A percentile compares a stretch with the other conserved stretches of the same genome.
Conservation (phyloP, 257 asterid genomes). For the Nicotiana tabacum region DNA sequence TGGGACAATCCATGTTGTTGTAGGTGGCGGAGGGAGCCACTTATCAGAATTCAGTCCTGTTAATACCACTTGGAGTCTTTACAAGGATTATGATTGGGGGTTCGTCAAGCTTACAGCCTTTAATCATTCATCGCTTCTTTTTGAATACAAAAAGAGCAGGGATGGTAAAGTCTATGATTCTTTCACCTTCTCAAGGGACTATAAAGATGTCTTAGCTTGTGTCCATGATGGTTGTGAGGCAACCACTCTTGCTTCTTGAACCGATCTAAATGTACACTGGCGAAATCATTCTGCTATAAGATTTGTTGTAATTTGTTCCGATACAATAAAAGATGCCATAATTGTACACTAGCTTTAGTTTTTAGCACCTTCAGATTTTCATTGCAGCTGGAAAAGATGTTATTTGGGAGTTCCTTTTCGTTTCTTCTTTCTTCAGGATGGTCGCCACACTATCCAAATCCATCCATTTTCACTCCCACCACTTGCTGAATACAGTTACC, state of each 20-base stretch:
- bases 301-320: not conserved
- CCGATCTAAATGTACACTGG: not conserved
- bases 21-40: constrained; percentile 61
- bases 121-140: constrained; percentile 60
- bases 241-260: constrained; percentile 50
- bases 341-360: not conserved
- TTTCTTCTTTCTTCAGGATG: not conserved
- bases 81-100: constrained; percentile 73
- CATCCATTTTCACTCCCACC: not conserved
- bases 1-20: constrained; percentile 65
- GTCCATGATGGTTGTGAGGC: constrained; percentile 71
- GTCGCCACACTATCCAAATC: not conserved
- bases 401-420: too few relatives aligned
- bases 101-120: constrained; percentile 66
- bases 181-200: constrained; percentile 74
- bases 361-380: not conserved
- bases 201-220: constrained; percentile 72
- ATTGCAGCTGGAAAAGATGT: not conserved
- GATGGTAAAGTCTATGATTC: constrained; percentile 80
- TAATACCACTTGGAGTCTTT: constrained; percentile 60
- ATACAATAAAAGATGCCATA: not conserved
- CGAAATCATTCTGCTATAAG: not conserved
- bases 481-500: not conserved
- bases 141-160: constrained; percentile 73
- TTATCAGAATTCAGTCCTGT: constrained; percentile 45